phyloP scores from a whole-genome alignment of 768 basidiomycete genomes.

The Panellus pusillus region DNA sequence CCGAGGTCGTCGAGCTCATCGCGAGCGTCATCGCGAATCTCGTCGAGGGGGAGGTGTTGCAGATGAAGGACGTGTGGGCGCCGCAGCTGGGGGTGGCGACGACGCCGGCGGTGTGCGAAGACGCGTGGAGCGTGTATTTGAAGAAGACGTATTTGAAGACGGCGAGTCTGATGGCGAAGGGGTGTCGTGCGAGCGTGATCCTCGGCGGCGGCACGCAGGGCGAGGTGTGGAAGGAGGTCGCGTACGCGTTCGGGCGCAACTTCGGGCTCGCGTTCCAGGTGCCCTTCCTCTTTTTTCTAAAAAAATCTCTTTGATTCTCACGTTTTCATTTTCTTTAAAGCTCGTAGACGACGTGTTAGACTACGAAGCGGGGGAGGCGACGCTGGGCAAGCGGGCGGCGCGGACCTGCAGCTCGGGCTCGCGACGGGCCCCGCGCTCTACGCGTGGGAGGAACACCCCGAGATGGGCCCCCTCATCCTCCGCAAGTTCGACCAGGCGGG shows the following conservation, averaged over 20 bases:
- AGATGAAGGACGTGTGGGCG: constrained; percentile 57
- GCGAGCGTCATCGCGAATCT: constrained; percentile 90
- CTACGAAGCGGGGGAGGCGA: constrained; percentile 73
- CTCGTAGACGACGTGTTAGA: constrained; percentile 96
- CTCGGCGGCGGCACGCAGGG: constrained; percentile 84
- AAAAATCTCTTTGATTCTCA: background rate
- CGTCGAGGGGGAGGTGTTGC: constrained; percentile 95
- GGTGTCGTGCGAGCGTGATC: constrained; percentile 81
- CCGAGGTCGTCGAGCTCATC: constrained; percentile 91
- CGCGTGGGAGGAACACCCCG: constrained; percentile 92
- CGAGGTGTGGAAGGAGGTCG: constrained; percentile 88
- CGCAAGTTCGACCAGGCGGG: constrained; percentile 80
- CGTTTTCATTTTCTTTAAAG: constrained; percentile 43
- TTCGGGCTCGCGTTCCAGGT: constrained; percentile 96
- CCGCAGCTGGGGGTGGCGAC: constrained; percentile 34
- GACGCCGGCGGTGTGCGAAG: constrained; percentile 28
- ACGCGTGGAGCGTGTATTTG: constrained; percentile 80
- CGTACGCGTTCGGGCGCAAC: constrained; percentile 95
- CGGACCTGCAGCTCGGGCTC: constrained; percentile 79
- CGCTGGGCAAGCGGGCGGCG: constrained; percentile 88
- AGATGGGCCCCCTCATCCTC: constrained; percentile 82
- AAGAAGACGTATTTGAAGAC: constrained; percentile 95
- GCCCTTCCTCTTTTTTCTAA: background rate
- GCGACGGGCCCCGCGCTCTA: constrained; percentile 94
- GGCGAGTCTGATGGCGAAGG: constrained; percentile 91